A percentile compares a stretch with the other conserved stretches of the same genome.
Evolutionary conservation across 495 filamentous ascomycete species (phyloP).

Genomic region (Zalerion maritima): DNA sequence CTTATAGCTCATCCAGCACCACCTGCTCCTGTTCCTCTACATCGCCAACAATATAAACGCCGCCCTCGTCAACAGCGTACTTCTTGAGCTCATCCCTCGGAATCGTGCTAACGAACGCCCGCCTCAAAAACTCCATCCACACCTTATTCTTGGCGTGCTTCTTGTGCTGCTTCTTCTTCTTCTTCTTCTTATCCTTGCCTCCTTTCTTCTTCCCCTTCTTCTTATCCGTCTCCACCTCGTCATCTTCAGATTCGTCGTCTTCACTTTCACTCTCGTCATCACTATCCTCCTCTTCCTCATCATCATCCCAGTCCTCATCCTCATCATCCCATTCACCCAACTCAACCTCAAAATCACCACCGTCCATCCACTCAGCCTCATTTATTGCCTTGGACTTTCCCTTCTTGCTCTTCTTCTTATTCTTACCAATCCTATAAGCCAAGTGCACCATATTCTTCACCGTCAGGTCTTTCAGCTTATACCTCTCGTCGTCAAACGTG

Average conservation of each 20-base stretch:
- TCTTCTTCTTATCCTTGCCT: slow-evolving; percentile 8
- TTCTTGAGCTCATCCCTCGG: slow-evolving; percentile 43
- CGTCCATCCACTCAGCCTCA: slow-evolving; percentile 6
- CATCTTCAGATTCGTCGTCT: slow-evolving; percentile 8
- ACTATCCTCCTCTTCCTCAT: slow-evolving; percentile 4
- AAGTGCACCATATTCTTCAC: slow-evolving; percentile 68
- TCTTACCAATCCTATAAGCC: slow-evolving; percentile 60
- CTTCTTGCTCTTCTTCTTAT: slow-evolving; percentile 17
- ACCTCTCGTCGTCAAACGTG: slow-evolving; percentile 60
- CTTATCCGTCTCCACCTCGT: slow-evolving; percentile 10
- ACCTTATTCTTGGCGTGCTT: slow-evolving; percentile 37
- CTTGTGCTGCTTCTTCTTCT: slow-evolving; percentile 28
- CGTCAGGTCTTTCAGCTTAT: slow-evolving; percentile 68
- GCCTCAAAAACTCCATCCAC: slow-evolving; percentile 63
- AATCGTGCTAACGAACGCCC: slow-evolving; percentile 67
- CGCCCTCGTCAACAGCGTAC: slow-evolving; percentile 2
- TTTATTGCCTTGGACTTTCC: slow-evolving; percentile 11
- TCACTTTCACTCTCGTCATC: slow-evolving; percentile 5
- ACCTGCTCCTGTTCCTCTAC: too few species aligned
- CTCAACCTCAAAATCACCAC: slow-evolving; percentile 8
- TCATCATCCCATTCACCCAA: slow-evolving; percentile 9
- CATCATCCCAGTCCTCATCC: slow-evolving; percentile 9
- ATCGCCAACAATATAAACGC: slow-evolving; percentile 2
- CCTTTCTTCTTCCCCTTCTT: slow-evolving; percentile 7
- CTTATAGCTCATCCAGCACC: too few species aligned